Base-by-base conservation (phyloP, 805 yeast genomes). In the Peterozyma xylosa region DNA sequence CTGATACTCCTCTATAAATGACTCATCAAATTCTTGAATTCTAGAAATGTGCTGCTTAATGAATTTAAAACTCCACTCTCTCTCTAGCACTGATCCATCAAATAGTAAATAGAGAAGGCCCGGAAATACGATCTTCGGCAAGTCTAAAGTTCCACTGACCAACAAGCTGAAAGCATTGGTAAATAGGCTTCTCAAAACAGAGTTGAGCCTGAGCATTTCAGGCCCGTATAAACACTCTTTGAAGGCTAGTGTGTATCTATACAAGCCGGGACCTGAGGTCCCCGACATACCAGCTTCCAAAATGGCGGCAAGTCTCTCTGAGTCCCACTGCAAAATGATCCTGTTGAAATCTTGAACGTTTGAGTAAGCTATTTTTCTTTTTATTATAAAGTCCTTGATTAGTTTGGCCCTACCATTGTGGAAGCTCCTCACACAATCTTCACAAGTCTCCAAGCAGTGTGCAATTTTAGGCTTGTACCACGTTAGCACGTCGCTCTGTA, bases 161-260 rank as follows among this genome's bases (percentile, higher is more conserved):
- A 62, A 53, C 14, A 49, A 50, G 14, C 54, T 56, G 33, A 73
- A 61, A 6, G 70, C 53, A 2, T 56, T 60, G 30, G 65, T 63
- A 48, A 74, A 74, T 1, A 62, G 45, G 7, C 49, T 42, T 41
- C 65, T 64, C 37, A 78, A 55, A 1, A 55, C 57, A 1, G 55
- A 41, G 35, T 65, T 65, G 10, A 59, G 37, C 40, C 82, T 57
- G 30, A 80, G 48, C 50, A 78, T 60, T 5, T 66, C 67, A 2
- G 84, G 85, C 33, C 75, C 76, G 38, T 71, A 57, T 9, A 78
- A 52, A 48, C 81, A 75, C 52, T 76, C 82, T 13, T 64, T 62
- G 13, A 76, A 48, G 0, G 68, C 58, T 42, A 53, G 45, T 14
- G 42, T 55, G 56, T 32, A 32, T 32, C 13, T 14, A 32, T 11